A percentile compares a stretch with the other conserved stretches of the same genome.
phyloP scores from a whole-genome alignment of 805 yeast genomes.

The Metschnikowia bowlesiae region DNA sequence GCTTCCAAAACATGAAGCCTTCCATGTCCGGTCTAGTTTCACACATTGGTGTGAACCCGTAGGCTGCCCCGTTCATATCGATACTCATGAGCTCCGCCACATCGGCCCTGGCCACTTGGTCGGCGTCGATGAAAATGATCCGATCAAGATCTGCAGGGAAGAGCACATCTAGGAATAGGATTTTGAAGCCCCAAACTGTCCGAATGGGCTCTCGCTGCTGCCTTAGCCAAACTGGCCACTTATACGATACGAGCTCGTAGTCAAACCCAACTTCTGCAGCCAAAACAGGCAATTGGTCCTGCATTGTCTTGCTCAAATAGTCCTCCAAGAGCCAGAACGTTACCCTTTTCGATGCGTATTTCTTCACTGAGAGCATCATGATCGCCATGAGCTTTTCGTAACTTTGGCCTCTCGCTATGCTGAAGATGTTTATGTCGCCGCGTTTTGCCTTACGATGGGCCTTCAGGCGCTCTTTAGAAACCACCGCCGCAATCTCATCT shows the following conservation, averaged over 20 bases:
- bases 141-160: slow-evolving; percentile 75
- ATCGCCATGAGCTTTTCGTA: slow-evolving; percentile 71
- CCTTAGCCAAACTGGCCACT: slow-evolving; percentile 91
- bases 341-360: slow-evolving; percentile 51
- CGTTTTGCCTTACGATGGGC: slow-evolving; percentile 1
- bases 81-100: slow-evolving; percentile 60
- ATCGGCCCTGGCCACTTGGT: slow-evolving; percentile 75
- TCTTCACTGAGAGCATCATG: slow-evolving; percentile 77
- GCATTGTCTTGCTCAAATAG: slow-evolving; percentile 69
- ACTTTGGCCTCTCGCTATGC: slow-evolving; percentile 77
- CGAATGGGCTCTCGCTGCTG: slow-evolving; percentile 75
- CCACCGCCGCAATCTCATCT: slow-evolving; percentile 10
- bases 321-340: slow-evolving; percentile 87
- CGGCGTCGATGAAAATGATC: slow-evolving; percentile 83
- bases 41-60: slow-evolving; percentile 85
- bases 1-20: slow-evolving; percentile 87
- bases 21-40: slow-evolving; percentile 76
- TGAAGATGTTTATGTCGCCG: slow-evolving; percentile 66
- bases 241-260: slow-evolving; percentile 74
- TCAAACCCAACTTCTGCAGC: slow-evolving; percentile 59
- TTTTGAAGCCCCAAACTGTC: slow-evolving; percentile 83
- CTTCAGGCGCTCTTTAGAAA: background rate
- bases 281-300: slow-evolving; percentile 52
- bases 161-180: slow-evolving; percentile 77
- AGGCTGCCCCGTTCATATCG: slow-evolving; percentile 77